Evolutionary conservation across 805 yeast species (phyloP).

Genomic region (Candida michaelii): DNA sequence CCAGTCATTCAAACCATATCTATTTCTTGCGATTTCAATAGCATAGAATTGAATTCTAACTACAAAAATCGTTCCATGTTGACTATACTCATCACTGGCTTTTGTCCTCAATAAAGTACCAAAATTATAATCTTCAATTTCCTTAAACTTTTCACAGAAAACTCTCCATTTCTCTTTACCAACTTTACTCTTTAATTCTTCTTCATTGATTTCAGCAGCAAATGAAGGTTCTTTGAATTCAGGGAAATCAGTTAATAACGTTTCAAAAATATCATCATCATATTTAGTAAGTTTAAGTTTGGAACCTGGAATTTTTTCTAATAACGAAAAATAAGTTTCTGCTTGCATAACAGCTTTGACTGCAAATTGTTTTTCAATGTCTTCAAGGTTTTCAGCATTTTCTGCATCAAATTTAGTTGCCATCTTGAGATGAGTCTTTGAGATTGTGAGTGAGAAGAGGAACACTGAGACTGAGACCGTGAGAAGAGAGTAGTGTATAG

Average conservation of each 20-base stretch:
- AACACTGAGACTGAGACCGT: too few species aligned
- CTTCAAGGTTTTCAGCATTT: constrained; percentile 86
- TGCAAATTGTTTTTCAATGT: constrained; percentile 93
- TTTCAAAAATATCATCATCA: constrained; percentile 68
- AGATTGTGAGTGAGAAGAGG: neutral
- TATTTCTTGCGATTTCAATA: constrained; percentile 91
- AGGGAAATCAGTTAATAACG: constrained; percentile 75
- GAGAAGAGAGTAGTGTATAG: too few species aligned
- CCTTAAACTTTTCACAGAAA: constrained; percentile 80
- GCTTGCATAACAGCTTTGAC: constrained; percentile 96
- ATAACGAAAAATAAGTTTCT: constrained; percentile 85
- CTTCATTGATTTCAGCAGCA: constrained; percentile 64
- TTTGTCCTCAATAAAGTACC: constrained; percentile 89
- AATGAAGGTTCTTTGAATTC: constrained; percentile 67
- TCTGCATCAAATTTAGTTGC: constrained; percentile 70
- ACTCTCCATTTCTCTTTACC: constrained; percentile 92
- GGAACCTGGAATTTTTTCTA: constrained; percentile 76
- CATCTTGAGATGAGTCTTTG: constrained; percentile 19
- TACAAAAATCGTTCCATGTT: constrained; percentile 81
- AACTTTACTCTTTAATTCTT: constrained; percentile 70
- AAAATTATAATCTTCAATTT: constrained; percentile 88
- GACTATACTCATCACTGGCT: constrained; percentile 70
- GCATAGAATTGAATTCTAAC: constrained; percentile 95
- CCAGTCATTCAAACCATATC: constrained; percentile 92
- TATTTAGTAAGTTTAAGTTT: constrained; percentile 67